phyloP scores from a whole-genome alignment of 208 protist genomes.

The Leishmania mexicana region DNA sequence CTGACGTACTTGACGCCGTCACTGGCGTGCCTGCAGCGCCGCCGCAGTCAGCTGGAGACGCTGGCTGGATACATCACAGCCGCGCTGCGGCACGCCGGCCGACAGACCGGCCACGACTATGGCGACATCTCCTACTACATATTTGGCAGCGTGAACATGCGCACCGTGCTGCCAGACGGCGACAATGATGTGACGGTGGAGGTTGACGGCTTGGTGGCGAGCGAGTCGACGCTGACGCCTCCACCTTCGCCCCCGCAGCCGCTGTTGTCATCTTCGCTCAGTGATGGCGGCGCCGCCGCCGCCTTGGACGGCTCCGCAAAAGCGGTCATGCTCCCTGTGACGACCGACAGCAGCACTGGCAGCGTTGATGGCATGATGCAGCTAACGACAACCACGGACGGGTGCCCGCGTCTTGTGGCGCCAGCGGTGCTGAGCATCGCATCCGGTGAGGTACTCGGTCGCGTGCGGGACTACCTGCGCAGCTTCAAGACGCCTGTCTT shows the following conservation, averaged over 20 bases:
- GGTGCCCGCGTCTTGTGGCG: slow-evolving; percentile 43
- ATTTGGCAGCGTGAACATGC: slow-evolving; percentile 86
- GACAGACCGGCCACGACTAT: slow-evolving; percentile 28
- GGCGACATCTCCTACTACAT: slow-evolving; percentile 81
- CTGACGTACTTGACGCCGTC: slow-evolving; percentile 59
- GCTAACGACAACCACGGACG: slow-evolving; percentile 45
- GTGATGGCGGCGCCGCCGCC: background rate
- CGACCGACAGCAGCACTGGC: slow-evolving; percentile 62
- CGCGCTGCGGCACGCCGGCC: slow-evolving; percentile 51
- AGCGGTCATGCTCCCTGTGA: slow-evolving; percentile 32
- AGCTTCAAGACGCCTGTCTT: slow-evolving; percentile 55
- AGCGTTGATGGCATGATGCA: slow-evolving; percentile 61
- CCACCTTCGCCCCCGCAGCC: slow-evolving; percentile 11
- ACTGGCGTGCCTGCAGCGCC: slow-evolving; percentile 49
- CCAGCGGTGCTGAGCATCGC: slow-evolving; percentile 65
- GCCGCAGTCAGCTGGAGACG: slow-evolving; percentile 56
- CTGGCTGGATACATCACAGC: slow-evolving; percentile 66
- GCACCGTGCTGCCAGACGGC: slow-evolving; percentile 88
- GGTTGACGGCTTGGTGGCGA: slow-evolving; percentile 65
- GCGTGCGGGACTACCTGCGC: slow-evolving; percentile 69
- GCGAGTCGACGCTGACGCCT: slow-evolving; percentile 18
- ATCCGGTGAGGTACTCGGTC: slow-evolving; percentile 65
- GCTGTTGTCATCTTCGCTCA: slow-evolving; percentile 9
- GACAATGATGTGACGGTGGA: slow-evolving; percentile 90
- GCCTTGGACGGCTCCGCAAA: slow-evolving; percentile 1